Evolutionary conservation across 1,284 basidiomycete species (phyloP), one percentile per base, ranked within the genome.

Genomic region (Puccinia horiana): DNA sequence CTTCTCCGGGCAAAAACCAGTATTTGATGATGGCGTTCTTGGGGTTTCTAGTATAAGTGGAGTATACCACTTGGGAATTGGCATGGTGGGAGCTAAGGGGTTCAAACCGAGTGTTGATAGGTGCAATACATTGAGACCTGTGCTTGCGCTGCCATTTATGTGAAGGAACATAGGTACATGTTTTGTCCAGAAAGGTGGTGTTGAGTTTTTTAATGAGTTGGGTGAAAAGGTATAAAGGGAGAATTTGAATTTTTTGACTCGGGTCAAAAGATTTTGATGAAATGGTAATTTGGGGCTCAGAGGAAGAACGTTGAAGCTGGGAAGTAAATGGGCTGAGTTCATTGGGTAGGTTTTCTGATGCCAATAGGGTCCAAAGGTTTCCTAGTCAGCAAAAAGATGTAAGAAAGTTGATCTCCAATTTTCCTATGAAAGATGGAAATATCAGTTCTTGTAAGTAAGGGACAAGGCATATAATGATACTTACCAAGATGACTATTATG

Each of bases 401-500:
- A n/a, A n/a, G n/a, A n/a, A n/a, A n/a, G n/a, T n/a, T n/a, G n/a
- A n/a, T n/a, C n/a, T n/a, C n/a, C n/a, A n/a, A n/a, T n/a, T n/a
- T n/a, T n/a, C n/a, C n/a, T n/a, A n/a, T n/a, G n/a, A 12, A 52
- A 56, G 1, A 69, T n/a, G 26, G 2, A 69, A 44, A 44, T n/a
- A 69, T 42, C 37, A 69, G 23, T 44, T n/a, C n/a, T n/a, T n/a
- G n/a, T n/a, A n/a, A n/a, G n/a, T n/a, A 61, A 37, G 8, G 5
- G 8, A 1, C 5, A 58, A 9, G 16, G 49, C 0, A 26, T 26
- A 35, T 0, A 20, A 44, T n/a, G 42, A 11, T 2, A 54, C 76
- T 47, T n/a, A 78, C 76, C 47, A 23, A 54, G 42, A 42, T 54
- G 76, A 67, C 54, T 78, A 52, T 78, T 78, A 35, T 70, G 40